These are phyloP conservation scores for Lentinula guzmanii DNA, from an alignment of 768 basidiomycete genomes.

Conservation along the genomic window DNA sequence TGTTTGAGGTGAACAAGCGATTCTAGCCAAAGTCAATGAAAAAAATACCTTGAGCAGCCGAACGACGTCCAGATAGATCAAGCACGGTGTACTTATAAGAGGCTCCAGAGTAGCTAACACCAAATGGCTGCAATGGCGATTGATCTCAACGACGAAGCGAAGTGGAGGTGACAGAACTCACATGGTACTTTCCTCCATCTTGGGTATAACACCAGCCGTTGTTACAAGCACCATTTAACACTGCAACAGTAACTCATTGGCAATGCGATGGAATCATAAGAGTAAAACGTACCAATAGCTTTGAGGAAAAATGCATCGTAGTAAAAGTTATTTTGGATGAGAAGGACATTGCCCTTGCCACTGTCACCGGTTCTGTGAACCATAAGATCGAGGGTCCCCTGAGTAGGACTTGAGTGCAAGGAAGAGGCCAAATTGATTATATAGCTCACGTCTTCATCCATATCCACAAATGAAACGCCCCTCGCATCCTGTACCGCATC, in stretches of 20 bases:
- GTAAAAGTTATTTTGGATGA: conserved; percentile 96
- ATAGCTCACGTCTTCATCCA: conserved; percentile 87
- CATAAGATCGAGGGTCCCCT: conserved; percentile 91
- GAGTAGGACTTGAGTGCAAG: conserved; percentile 4
- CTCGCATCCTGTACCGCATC: conserved; percentile 71
- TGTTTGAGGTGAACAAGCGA: conserved; percentile 5
- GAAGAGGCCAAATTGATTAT: not conserved
- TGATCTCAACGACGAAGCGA: not conserved
- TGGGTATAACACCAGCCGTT: conserved; percentile 69
- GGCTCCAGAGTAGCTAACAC: conserved; percentile 90
- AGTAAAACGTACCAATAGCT: conserved; percentile 65
- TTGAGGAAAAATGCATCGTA: conserved; percentile 99
- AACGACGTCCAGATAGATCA: conserved; percentile 81
- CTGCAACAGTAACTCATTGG: conserved; percentile 28
- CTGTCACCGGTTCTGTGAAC: conserved; percentile 76
- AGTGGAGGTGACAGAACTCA: conserved; percentile 28
- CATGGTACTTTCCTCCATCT: conserved; percentile 65
- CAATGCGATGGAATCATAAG: not conserved
- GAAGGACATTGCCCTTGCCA: conserved; percentile 62
- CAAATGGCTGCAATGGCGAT: conserved; percentile 62
- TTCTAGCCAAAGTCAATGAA: conserved; percentile 7
- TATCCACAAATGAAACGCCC: conserved; percentile 75
- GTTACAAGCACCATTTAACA: conserved; percentile 89
- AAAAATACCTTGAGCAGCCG: conserved; percentile 77
- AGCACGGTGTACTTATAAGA: conserved; percentile 97